Base-by-base conservation (phyloP, 768 basidiomycete genomes). In the Russula sp. region DNA sequence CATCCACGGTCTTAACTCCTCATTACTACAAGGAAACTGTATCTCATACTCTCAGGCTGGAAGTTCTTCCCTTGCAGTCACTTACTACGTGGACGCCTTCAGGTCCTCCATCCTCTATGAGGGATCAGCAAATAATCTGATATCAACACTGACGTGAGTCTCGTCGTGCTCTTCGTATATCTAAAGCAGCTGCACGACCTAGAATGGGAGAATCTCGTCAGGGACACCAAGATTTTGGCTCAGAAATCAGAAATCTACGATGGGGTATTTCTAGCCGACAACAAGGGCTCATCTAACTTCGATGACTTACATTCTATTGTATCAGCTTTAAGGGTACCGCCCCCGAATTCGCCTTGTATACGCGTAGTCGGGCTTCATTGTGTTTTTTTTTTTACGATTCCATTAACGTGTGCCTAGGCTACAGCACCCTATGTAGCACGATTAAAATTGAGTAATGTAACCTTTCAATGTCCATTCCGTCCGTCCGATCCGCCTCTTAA, bases 171-270 rank as follows among this genome's bases (percentile, higher is more conserved):
- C 35, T 80, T 99, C 45, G 97, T 98, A 75, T 99, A 98, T 77
- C 81, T 99, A 70, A 99, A 99, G 76, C 96, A 98, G 73, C 84
- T 99, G 44, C 97, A 98, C 72, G 91, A 94, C 4, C 79, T 98
- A 69, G 97, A 99, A 73, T 99, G 97, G 97, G 93, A 96, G 76
- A 98, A 99, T 75, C 98, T 99, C 66, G 97, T 99, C 69, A 94
- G 94, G 79, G 97, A 99, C 73, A 99, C 97, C 71, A 98, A 94
- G 80, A 99, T 99, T 68, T 82, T 98, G 44, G 95, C 96, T 0
- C 94, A 98, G 73, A 96, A 99, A 72, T 91, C 92, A 3, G 84
- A 88, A 37, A 83, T 87, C 81, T 93, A 86, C 74, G 88, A 85
- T 66, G 92, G 90, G 16, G 76, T 85, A 9, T 87, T 87, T 70